Evolutionary conservation across 2,329 filamentous ascomycete genomes (phyloP).

Genomic region (Colletotrichum sp.): DNA sequence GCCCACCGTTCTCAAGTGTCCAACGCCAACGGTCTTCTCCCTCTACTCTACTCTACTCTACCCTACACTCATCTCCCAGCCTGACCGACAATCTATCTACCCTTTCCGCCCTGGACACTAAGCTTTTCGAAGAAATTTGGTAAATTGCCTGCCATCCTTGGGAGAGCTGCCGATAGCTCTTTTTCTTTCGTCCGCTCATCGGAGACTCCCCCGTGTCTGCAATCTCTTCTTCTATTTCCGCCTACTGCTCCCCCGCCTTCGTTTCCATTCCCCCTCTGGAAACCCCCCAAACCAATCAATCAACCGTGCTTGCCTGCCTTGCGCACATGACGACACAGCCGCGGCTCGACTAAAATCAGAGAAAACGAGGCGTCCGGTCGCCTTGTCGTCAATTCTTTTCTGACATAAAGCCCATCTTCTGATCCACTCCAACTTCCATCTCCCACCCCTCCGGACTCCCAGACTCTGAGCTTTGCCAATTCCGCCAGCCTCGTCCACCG

Average conservation of each 20-base stretch:
- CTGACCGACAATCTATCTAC: not conserved
- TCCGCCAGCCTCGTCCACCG: not conserved
- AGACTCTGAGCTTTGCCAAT: not conserved
- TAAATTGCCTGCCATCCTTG: not conserved
- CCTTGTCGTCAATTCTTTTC: not conserved
- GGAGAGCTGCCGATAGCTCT: not conserved
- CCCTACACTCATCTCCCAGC: not conserved
- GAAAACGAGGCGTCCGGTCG: constrained; percentile 16
- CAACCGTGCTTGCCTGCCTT: not conserved
- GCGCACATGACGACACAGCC: not conserved
- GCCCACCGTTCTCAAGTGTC: not conserved
- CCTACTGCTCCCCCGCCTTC: constrained; percentile 6
- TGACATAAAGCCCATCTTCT: constrained; percentile 15
- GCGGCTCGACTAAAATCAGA: not conserved
- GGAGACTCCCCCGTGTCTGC: constrained; percentile 5
- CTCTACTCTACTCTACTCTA: not conserved
- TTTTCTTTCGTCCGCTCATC: not conserved
- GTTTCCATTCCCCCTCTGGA: not conserved
- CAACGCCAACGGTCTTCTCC: not conserved
- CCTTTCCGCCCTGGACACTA: not conserved
- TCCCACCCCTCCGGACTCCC: not conserved
- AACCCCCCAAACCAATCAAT: not conserved
- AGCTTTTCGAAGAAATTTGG: not conserved
- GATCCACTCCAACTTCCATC: not conserved
- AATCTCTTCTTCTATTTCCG: not conserved